Base-by-base conservation (phyloP, 2,329 filamentous ascomycete species). In the Dothistroma pini region DNA sequence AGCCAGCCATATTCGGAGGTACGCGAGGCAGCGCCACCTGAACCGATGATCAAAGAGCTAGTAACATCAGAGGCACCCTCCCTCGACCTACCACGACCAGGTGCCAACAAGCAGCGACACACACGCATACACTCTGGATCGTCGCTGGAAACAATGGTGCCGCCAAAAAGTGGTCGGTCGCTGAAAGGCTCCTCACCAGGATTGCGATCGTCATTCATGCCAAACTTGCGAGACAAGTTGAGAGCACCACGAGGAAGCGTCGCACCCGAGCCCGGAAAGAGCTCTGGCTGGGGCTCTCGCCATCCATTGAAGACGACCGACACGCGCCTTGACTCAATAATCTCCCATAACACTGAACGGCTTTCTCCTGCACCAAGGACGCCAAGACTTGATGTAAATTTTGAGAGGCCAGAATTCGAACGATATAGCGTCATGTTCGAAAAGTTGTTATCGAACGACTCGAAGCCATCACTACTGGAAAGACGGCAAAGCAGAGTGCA, bases 351-450 rank as follows among this genome's bases (percentile, higher is more conserved):
- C 22, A 31, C 12, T 1, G 52, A 59, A 14, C 29, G 10, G 44
- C 10, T 48, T 11, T 25, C 44, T 2, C 19, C 58, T 5, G 41
- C 31, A 14, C 59, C 51, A 41, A 61, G 57, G 16, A 74, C 67
- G 21, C 75, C 74, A 2, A 69, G 77, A 44, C 78, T 97, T 21
- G 82, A 92, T 68, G 83, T 97, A 16, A 86, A 93, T 56, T 95
- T 97, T 60, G 93, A 93, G 0, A 84, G 84, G 54, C 83, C 90
- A 58, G 86, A 89, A 64, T 62, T 97, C 82, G 93, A 97, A 73
- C 82, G 93, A 54, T 97, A 96, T 69, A 96, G 92, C 68, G 84
- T 97, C 66, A 97, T 97, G 93, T 97, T 97, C 71, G 86, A 88
- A 58, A 84, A 84, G 41, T 80, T 97, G 7, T 78, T 96, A 29